Conservation (phyloP, 106 monocot species). For the Ottelia alismoides region DNA sequence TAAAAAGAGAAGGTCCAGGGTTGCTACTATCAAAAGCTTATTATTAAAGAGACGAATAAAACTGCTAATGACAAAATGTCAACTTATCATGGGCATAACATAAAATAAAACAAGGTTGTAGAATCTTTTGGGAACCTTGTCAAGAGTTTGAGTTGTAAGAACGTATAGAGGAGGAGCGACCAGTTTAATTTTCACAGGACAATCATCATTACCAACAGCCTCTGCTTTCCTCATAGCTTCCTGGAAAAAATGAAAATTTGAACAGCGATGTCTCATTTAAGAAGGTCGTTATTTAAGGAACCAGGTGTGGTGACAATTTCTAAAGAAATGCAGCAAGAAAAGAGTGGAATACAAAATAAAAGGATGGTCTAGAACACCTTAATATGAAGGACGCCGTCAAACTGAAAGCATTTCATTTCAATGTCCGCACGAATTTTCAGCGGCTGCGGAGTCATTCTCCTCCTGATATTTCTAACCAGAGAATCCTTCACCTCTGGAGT, state of each 20-base stretch:
- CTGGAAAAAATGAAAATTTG: conserved; percentile 34
- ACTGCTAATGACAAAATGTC: no score
- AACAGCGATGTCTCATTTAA: no score
- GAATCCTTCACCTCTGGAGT: conserved; percentile 70
- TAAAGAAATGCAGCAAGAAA: background rate
- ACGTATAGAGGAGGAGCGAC: conserved; percentile 93
- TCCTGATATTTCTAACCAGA: conserved; percentile 71
- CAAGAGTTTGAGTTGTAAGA: conserved; percentile 90
- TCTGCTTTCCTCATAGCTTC: conserved; percentile 91
- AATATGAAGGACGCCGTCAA: conserved; percentile 87
- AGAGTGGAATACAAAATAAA: background rate
- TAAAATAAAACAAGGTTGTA: background rate
- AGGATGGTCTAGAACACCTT: conserved; percentile 25
- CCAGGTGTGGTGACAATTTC: no score
- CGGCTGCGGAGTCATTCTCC: conserved; percentile 93
- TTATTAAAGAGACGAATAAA: no score
- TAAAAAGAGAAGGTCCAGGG: no score
- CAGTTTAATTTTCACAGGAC: conserved; percentile 84
- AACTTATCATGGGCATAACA: no score
- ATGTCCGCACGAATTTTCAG: conserved; percentile 86
- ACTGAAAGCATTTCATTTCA: conserved; percentile 91
- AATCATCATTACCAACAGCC: conserved; percentile 70
- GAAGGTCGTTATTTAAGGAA: no score
- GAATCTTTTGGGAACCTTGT: conserved; percentile 28
- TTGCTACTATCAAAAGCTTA: no score